Evolutionary conservation across 352 stramenopile genomes (phyloP), one percentile per base, ranked within the genome.

Genomic region (Pythium grandisporangium): DNA sequence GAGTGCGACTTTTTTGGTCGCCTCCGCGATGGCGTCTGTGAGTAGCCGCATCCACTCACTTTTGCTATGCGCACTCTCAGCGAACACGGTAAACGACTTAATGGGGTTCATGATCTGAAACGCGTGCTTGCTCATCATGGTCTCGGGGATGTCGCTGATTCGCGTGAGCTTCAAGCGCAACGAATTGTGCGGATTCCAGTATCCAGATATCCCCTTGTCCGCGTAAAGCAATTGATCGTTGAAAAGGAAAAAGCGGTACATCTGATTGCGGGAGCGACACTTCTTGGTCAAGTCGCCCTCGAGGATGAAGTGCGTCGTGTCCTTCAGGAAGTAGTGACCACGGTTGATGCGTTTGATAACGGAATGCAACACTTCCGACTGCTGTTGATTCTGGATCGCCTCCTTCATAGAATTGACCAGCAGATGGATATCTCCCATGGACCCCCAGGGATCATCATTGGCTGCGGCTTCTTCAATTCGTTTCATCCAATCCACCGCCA

Each of bases 211-310:
- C 20, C 62, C 61, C 41, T 84, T 84, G 51, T 93, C 81, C 2
- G 70, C 71, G 40, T 91, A 94, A 42, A 92, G 22, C 2, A 91
- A 45, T 52, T 92, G 81, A 37, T 94, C 79, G 43, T 91, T 91
- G 59, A 92, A 94, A 13, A 91, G 70, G 52, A 94, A 91, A 43
- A 94, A 94, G 10, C 79, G 78, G 45, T 94, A 94, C 12, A 68
- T 58, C 25, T 85, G 73, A 49, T 87, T 90, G 14, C 88, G 71
- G 10, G 75, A 96, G 20, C 93, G 72, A 36, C 89, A 96, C 32
- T 86, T 87, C 66, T 99, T 98, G 17, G 84, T 80, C 32, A 99
- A 49, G 44, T 98, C 80, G 11, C 93, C 96, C 63, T 97, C 90
- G 39, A 77, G 72, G 10, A 99, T 73, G 62, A 98, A 98, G 10